Conservation (phyloP, 441 rosid species). For the Pelargonium hybrid region DNA sequence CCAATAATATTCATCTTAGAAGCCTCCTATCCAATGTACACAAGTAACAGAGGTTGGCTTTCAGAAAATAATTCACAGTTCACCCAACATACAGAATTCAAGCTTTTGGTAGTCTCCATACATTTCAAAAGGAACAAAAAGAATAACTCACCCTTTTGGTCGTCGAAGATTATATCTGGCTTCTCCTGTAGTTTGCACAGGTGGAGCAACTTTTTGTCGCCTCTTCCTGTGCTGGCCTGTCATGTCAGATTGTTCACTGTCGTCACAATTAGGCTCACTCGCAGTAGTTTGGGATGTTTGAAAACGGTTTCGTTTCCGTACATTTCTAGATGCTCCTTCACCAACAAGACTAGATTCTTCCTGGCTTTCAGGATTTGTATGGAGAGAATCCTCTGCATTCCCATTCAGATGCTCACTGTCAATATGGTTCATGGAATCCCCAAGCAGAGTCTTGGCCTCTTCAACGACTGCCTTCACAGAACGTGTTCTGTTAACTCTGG, state of each 20-base stretch:
- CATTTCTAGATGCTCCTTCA: conserved; percentile 38
- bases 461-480: conserved; percentile 69
- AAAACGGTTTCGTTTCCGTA: conserved; percentile 52
- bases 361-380: conserved; percentile 36
- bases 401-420: conserved; percentile 36
- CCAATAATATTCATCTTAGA: neutral
- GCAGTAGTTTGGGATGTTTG: conserved; percentile 39
- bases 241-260: conserved; percentile 55
- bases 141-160: conserved; percentile 41
- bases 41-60: neutral
- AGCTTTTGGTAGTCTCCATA: neutral
- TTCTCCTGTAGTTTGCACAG: conserved; percentile 32
- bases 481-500: conserved; percentile 50
- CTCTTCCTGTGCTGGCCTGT: conserved; percentile 58
- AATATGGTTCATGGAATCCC: conserved; percentile 36
- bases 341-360: conserved; percentile 47
- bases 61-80: neutral
- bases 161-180: conserved; percentile 66
- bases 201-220: conserved; percentile 40
- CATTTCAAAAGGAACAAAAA: neutral
- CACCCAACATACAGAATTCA: neutral
- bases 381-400: conserved; percentile 40
- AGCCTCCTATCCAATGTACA: neutral
- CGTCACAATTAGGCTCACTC: conserved; percentile 51
- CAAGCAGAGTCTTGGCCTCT: conserved; percentile 66